A percentile compares a stretch with the other conserved stretches of the same genome.
These are phyloP conservation scores for Camillea tinctor DNA, from an alignment of 2,329 filamentous ascomycete genomes.

Conservation along the genomic window DNA sequence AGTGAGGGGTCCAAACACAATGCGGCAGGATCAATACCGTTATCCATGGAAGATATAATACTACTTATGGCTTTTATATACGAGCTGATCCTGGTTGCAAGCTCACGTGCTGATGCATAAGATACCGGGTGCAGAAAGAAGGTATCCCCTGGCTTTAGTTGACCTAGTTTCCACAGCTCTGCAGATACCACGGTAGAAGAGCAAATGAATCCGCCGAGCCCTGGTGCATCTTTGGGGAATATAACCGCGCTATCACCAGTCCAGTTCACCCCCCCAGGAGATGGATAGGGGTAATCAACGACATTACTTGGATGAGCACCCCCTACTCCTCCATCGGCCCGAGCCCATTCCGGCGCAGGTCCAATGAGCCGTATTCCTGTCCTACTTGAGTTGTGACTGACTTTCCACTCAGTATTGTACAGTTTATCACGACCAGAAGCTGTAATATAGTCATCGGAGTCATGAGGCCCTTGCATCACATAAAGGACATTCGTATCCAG, in stretches of 20 bases:
- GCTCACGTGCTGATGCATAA: too few relatives aligned
- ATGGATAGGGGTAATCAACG: conserved; percentile 37
- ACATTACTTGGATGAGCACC: conserved; percentile 42
- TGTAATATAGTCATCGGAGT: conserved; percentile 38
- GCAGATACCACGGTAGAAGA: conserved; percentile 37
- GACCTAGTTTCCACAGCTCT: conserved; percentile 44
- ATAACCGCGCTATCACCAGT: conserved; percentile 43
- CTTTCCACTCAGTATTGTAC: conserved; percentile 34
- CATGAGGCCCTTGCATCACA: conserved; percentile 40
- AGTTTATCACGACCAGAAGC: conserved; percentile 32
- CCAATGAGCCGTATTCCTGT: conserved; percentile 40
- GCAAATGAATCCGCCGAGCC: conserved; percentile 41
- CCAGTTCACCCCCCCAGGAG: conserved; percentile 42
- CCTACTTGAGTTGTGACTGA: conserved; percentile 42
- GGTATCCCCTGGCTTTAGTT: conserved; percentile 39
- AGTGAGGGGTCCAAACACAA: too few relatives aligned
- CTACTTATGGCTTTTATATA: not conserved
- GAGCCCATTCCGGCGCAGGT: conserved; percentile 38
- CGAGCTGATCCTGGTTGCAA: too few relatives aligned
- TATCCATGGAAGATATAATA: not conserved
- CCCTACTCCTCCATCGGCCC: conserved; percentile 37
- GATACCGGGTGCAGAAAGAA: conserved; percentile 10
- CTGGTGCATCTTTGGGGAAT: conserved; percentile 39
- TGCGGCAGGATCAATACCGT: too few relatives aligned
- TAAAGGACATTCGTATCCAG: too few relatives aligned